phyloP scores from a whole-genome alignment of 1,284 basidiomycete genomes.

The Stygiomarasmius scandens region DNA sequence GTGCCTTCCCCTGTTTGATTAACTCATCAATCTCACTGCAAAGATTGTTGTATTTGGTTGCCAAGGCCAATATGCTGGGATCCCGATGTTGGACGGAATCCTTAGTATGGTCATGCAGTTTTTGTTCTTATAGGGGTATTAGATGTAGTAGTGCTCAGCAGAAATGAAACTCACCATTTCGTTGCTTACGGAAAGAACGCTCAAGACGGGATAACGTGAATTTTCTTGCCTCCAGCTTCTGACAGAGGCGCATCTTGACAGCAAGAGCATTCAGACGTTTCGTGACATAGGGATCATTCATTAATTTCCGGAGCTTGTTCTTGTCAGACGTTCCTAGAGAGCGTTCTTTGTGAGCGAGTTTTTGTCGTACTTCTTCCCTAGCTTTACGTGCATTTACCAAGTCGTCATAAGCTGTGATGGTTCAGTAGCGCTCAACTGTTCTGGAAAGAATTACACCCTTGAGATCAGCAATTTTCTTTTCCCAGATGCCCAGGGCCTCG shows the following conservation, averaged over 20 bases:
- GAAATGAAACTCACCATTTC: not conserved
- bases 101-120: constrained; percentile 5
- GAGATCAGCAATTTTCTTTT: too few species aligned
- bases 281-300: not conserved
- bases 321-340: too few species aligned
- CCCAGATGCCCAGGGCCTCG: too few species aligned
- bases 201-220: constrained; percentile 1
- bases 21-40: constrained; percentile 11
- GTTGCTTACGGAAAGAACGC: not conserved
- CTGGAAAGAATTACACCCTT: too few species aligned
- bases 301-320: not conserved
- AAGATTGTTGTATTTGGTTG: constrained; percentile 17
- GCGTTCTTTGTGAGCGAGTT: too few species aligned
- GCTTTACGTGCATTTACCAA: too few species aligned
- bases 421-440: too few species aligned
- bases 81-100: constrained; percentile 8
- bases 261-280: constrained; percentile 2
- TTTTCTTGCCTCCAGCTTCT: not conserved
- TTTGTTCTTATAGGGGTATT: constrained; percentile 1
- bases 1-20: constrained; percentile 14
- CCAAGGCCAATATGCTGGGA: constrained; percentile 16
- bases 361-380: too few species aligned
- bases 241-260: not conserved
- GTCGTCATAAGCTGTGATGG: too few species aligned
- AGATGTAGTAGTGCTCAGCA: not conserved